Evolutionary conservation across 2,329 filamentous ascomycete species (phyloP), one percentile per base, ranked within the genome.

Genomic region (Davidsoniella neocaledoniae): DNA sequence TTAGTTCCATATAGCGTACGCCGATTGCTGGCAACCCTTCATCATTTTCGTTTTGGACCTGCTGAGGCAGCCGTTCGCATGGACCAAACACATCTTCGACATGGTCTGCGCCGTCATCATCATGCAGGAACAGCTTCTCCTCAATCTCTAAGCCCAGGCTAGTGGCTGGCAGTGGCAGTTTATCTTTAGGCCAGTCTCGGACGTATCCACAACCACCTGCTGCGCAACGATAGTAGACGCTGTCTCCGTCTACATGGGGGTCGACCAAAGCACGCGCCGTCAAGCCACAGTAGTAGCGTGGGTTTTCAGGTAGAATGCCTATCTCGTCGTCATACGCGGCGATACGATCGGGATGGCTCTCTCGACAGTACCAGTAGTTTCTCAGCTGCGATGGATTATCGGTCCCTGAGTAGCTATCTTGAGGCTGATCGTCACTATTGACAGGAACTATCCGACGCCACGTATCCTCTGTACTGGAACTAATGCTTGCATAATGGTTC

Each of bases 281-380:
- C 23, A 53, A 53, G 2, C 47, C 37, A 33, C 51, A 53, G 36
- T 49, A 53, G 25, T 46, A 53, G 8, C 51, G 37, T n/a, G 51
- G 51, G 41, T 53, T 53, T 39, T 53, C 51, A 16, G 51, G 43
- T n/a, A 53, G 33, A 33, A 53, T 40, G 21, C 51, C 47, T 25
- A 46, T n/a, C 42, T 49, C 46, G 36, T 53, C 51, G 16, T 53
- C 46, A 23, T 42, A 49, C 3, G 46, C 48, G 7, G 43, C 47
- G 7, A 53, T 39, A 14, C 50, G 39, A 3, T 43, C 33, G 7
- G 44, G 25, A 38, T 52, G 50, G 21, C 37, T 39, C 3, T 48
- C 40, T 19, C 43, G 33, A 25, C 50, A 52, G 21, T 43, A 39
- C 50, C 46, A 52, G 5, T 33, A 33, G 29, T 33, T 33, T 33